Conservation (phyloP, 2,329 filamentous ascomycete species). For the Paraconiothyrium sp. region DNA sequence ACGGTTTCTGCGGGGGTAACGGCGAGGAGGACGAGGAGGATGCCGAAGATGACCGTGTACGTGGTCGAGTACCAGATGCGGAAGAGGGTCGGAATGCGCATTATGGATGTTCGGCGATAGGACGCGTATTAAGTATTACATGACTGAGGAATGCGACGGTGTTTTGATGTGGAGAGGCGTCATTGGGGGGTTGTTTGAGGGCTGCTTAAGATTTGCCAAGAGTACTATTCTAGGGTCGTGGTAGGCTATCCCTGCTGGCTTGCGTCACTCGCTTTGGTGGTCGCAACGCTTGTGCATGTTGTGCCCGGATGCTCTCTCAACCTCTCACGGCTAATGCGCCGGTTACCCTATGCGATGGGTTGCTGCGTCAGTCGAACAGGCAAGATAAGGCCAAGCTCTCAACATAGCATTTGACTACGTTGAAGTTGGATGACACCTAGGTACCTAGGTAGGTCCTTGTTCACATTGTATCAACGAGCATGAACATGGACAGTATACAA, state of each 20-base stretch:
- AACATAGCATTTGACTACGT: too few relatives aligned
- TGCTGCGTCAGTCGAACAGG: too few relatives aligned
- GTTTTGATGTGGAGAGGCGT: constrained; percentile 3
- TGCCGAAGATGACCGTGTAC: constrained; percentile 78
- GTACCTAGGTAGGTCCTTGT: too few relatives aligned
- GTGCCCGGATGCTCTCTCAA: background rate
- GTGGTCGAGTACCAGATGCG: constrained; percentile 82
- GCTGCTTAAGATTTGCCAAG: constrained; percentile 9
- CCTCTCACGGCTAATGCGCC: too few relatives aligned
- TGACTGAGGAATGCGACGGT: constrained; percentile 15
- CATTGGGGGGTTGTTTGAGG: constrained; percentile 12
- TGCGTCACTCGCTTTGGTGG: constrained; percentile 8
- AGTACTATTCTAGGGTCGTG: too few relatives aligned
- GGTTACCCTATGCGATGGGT: too few relatives aligned
- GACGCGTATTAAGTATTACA: constrained; percentile 18
- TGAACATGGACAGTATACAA: too few relatives aligned
- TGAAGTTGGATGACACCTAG: too few relatives aligned
- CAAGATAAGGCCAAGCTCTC: too few relatives aligned
- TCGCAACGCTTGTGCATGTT: background rate
- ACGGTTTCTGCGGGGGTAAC: constrained; percentile 82
- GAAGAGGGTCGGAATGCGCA: constrained; percentile 67
- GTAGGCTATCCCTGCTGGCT: background rate
- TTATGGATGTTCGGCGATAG: constrained; percentile 24
- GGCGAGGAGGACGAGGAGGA: constrained; percentile 77
- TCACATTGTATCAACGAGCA: too few relatives aligned